These are phyloP conservation scores for Hanseniaspora osmophila DNA, from an alignment of 805 yeast genomes.

Conservation along the genomic window DNA sequence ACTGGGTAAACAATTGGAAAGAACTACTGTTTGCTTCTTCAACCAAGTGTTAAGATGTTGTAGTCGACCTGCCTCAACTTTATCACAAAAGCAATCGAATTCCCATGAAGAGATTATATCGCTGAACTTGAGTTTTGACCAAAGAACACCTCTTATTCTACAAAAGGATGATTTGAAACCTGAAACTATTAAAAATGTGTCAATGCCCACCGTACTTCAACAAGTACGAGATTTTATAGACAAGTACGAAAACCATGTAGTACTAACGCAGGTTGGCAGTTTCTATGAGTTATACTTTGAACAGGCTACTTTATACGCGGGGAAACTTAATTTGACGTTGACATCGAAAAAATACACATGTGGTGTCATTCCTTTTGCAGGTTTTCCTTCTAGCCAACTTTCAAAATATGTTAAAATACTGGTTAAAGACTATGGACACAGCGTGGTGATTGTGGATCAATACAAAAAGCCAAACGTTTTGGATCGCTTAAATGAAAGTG, in stretches of 20 bases:
- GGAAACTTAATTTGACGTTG: slow-evolving; percentile 55
- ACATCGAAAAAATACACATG: slow-evolving; percentile 38
- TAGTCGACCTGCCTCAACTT: no score
- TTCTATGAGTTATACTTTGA: slow-evolving; percentile 82
- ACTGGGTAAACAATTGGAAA: no score
- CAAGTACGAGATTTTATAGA: slow-evolving; percentile 28
- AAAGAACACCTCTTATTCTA: not conserved
- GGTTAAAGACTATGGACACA: slow-evolving; percentile 53
- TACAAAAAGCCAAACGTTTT: slow-evolving; percentile 13
- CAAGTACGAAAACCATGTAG: slow-evolving; percentile 37
- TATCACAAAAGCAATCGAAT: not conserved
- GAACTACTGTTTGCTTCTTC: no score
- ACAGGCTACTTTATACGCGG: slow-evolving; percentile 66
- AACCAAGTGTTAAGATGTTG: no score
- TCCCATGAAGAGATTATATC: not conserved
- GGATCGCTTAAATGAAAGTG: slow-evolving; percentile 1
- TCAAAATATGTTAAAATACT: slow-evolving; percentile 61
- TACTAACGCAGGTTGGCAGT: slow-evolving; percentile 71
- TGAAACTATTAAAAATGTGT: not conserved
- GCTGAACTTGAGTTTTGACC: not conserved
- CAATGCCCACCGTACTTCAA: not conserved
- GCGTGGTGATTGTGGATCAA: slow-evolving; percentile 80
- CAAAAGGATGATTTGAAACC: not conserved
- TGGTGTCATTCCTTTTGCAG: slow-evolving; percentile 63
- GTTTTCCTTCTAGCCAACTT: slow-evolving; percentile 66